A percentile compares a stretch with the other conserved stretches of the same genome.
Evolutionary conservation across 257 asterid species (phyloP).

Genomic region (Jasminum sambac): DNA sequence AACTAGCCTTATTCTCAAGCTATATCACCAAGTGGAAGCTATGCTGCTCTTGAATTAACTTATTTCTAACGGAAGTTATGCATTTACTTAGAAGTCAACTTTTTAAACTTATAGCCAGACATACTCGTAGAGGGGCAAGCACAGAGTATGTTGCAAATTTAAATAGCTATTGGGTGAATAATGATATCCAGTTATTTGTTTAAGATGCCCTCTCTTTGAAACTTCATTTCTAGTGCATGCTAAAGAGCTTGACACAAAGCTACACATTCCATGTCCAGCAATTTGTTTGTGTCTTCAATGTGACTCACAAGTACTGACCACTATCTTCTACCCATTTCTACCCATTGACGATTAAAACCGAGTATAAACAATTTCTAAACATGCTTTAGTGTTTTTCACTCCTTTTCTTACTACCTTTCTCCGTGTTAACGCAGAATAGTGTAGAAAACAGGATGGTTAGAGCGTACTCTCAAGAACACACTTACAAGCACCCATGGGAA

Average conservation of each 20-base stretch:
- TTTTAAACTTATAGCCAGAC: background rate
- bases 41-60: too few species aligned
- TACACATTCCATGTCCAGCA: background rate
- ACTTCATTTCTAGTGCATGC: background rate
- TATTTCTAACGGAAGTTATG: too few species aligned
- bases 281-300: too few species aligned
- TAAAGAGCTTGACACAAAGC: background rate
- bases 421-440: constrained; percentile 6
- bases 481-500: constrained; percentile 96
- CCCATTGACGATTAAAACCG: too few species aligned
- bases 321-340: too few species aligned
- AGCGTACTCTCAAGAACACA: constrained; percentile 93
- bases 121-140: background rate
- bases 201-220: background rate
- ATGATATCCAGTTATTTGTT: background rate
- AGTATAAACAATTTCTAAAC: too few species aligned
- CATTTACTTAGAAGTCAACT: background rate
- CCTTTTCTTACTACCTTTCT: background rate
- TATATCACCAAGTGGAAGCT: background rate
- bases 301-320: too few species aligned
- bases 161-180: background rate
- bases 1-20: background rate
- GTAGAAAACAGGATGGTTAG: constrained; percentile 58
- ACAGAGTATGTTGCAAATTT: background rate
- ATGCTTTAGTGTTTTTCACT: background rate